Conservation (phyloP, 2,329 filamentous ascomycete genomes). For the Cercospora janseana region DNA sequence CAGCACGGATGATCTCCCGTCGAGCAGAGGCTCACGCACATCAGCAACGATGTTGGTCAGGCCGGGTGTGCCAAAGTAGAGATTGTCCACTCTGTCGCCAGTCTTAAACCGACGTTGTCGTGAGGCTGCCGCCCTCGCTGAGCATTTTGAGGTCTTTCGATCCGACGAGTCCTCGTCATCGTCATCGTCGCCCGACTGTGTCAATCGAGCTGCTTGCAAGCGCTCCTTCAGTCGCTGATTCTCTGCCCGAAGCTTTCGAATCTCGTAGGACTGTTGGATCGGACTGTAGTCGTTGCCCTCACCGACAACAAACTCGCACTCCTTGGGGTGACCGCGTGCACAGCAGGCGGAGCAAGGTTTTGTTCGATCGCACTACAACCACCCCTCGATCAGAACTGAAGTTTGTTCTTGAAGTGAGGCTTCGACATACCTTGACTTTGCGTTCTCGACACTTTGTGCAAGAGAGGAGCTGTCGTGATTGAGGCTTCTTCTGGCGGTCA, state of each 20-base stretch:
- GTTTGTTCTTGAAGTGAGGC: conserved; percentile 4
- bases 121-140: conserved; percentile 28
- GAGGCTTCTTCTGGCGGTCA: conserved; percentile 42
- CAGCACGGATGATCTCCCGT: conserved; percentile 15
- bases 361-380: conserved; percentile 47
- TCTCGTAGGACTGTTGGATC: conserved; percentile 50
- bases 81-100: conserved; percentile 44
- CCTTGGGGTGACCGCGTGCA: conserved; percentile 48
- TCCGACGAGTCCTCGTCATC: conserved; percentile 36
- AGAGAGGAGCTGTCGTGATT: conserved; percentile 47
- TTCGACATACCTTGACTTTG: conserved; percentile 47
- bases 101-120: conserved; percentile 40
- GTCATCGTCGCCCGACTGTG: conserved; percentile 40
- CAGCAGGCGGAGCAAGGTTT: conserved; percentile 52
- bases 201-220: conserved; percentile 36
- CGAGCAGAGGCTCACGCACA: conserved; percentile 35
- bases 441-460: conserved; percentile 51
- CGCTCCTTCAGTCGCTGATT: conserved; percentile 47
- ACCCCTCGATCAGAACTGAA: conserved; percentile 16
- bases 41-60: conserved; percentile 49
- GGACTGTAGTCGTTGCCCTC: conserved; percentile 49
- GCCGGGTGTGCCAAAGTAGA: conserved; percentile 53
- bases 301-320: conserved; percentile 48
- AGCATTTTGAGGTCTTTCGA: conserved; percentile 27
- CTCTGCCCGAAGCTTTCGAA: conserved; percentile 47